phyloP scores from a whole-genome alignment of 257 asterid species.

The Hygrophila difformis region DNA sequence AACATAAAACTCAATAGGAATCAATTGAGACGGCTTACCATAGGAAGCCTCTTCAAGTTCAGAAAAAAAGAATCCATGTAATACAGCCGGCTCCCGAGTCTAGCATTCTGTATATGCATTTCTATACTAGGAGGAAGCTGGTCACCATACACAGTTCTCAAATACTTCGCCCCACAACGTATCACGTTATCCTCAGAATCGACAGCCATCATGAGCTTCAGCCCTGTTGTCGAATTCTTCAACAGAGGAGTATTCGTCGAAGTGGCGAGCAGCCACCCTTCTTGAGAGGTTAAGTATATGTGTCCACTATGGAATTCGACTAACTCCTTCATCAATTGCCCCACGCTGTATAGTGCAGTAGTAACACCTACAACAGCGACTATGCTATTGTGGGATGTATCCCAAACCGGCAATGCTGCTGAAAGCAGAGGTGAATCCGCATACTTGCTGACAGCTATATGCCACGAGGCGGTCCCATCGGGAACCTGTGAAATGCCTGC shows the following conservation, averaged over 20 bases:
- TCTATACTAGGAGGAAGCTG: conserved; percentile 57
- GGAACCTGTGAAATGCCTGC: conserved; percentile 94
- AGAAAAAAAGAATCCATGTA: conserved; percentile 82
- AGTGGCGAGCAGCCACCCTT: conserved; percentile 91
- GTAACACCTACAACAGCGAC: conserved; percentile 94
- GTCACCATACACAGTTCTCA: conserved; percentile 38
- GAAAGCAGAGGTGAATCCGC: conserved; percentile 79
- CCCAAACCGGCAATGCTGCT: conserved; percentile 93
- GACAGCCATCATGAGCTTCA: conserved; percentile 71
- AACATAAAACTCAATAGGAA: background rate
- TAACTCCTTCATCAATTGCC: conserved; percentile 82
- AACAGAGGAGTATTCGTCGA: conserved; percentile 65
- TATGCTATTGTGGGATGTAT: conserved; percentile 49
- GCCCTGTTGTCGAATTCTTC: conserved; percentile 50
- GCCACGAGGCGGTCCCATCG: conserved; percentile 91
- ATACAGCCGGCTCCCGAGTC: conserved; percentile 51
- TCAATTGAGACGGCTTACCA: conserved; percentile 38
- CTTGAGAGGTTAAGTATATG: conserved; percentile 79
- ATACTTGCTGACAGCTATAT: conserved; percentile 82
- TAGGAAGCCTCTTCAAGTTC: conserved; percentile 85
- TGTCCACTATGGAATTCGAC: conserved; percentile 92
- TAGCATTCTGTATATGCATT: conserved; percentile 78
- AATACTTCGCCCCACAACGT: conserved; percentile 68
- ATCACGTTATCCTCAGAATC: conserved; percentile 66
- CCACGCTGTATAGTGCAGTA: conserved; percentile 84